Evolutionary conservation across 768 basidiomycete genomes (phyloP), one percentile per base, ranked within the genome.

Genomic region (Leccinum rimulosum): DNA sequence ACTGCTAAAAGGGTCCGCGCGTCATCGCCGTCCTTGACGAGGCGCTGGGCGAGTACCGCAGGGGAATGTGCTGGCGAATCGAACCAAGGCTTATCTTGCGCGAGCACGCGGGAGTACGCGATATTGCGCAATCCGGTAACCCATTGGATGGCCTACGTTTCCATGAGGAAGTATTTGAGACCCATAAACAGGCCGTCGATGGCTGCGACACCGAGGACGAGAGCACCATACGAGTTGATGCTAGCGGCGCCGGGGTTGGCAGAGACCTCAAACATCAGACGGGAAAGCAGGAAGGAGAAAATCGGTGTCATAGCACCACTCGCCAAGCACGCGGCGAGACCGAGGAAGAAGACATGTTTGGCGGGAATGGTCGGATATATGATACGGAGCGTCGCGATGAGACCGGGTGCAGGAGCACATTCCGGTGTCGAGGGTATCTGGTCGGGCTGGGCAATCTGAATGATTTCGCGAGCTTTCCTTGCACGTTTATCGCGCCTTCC

Each of bases 1-100:
- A 22, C 22, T 22, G 22, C 22, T 22, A 22, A 22, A 22, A 12
- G 17, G 14, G 17, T 57, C 4, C 90, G 76, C 12, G 94, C 91
- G 66, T 98, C 97, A 61, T 98, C 93, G 0, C 84, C 88, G 66
- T 98, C 95, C 75, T 93, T 94, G 72, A 95, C 81, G 52, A 98
- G 76, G 11, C 82, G 75, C 69, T 94, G 90, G 11, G 89, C 84
- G 12, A 98, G 73, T 22, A 22, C 22, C 22, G 22, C 7, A 78
- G 91, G 77, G 6, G 78, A 72, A 73, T 93, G 84, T 47, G 80
- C 76, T 6, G 79, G 74, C 59, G 78, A 75, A 70, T 98, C 95
- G 72, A 96, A 98, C 84, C 88, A 99, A 33, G 79, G 70, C 74
- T 90, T 93, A 72, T 97, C 93, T 72, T 96, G 95, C 14, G 73